Evolutionary conservation across 1,139 yeast species (phyloP), one percentile per base, ranked within the genome.

Genomic region (Ashbya aceris): DNA sequence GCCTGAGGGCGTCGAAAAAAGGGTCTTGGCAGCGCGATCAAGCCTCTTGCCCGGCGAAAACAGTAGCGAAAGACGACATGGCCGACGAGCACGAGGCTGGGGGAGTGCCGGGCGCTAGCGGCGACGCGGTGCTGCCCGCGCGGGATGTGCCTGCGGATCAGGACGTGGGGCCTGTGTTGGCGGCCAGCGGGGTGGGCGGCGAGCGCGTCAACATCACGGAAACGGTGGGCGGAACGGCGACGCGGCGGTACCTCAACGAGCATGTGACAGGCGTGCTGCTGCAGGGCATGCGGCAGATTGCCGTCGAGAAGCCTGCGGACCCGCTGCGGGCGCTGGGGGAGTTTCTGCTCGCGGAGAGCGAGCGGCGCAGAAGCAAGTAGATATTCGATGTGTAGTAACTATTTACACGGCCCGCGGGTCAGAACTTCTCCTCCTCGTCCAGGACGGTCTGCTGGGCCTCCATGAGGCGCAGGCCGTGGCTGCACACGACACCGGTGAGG

Each of bases 141-240:
- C 23, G 6, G 23, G 23, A 6, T 6, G 23, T 4, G 23, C 3
- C 23, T 3, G 23, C 6, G 23, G 23, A 17, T 3, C 23, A 17
- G 23, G 23, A 17, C 5, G 23, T 6, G 23, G 23, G 23, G 5
- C 5, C 3, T 3, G 23, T 6, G 23, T 17, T 17, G 23, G 3
- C 23, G 23, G 31, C 13, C 5, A 6, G 31, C 31, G 37, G n/a
- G 4, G 17, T 41, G 7, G 41, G 45, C 10, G n/a, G 40, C 23
- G 36, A 41, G 13, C 38, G 43, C 10, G 41, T 56, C 12, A 49
- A 55, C 41, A 28, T 52, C 12, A 69, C 72, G 33, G 82, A 78
- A 49, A 70, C 79, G 12, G 79, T 81, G 8, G 93, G 91, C 11
- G 96, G 96, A 0, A 83, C 95, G 0, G 78, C 85, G 1, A 70